phyloP scores from a whole-genome alignment of 768 basidiomycete species.

The Boletellus ananiceps region DNA sequence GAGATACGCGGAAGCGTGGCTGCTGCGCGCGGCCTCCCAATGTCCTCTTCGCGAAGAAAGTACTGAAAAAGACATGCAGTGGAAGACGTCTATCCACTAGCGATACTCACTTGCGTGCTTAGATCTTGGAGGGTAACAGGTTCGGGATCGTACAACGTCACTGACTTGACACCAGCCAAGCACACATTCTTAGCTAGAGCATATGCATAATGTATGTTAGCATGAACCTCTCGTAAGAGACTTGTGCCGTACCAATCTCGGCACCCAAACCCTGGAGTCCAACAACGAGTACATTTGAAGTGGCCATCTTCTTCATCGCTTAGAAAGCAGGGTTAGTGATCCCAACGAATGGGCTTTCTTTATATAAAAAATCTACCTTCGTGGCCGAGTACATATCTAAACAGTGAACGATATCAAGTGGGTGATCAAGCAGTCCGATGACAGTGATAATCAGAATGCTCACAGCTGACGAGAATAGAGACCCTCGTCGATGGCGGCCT shows the following conservation, averaged over 20 bases:
- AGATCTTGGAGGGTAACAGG: slow-evolving; percentile 85
- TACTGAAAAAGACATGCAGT: slow-evolving; percentile 52
- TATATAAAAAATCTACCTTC: slow-evolving; percentile 55
- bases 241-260: slow-evolving; percentile 70
- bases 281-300: slow-evolving; percentile 90
- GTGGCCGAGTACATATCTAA: slow-evolving; percentile 91
- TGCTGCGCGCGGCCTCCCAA: slow-evolving; percentile 84
- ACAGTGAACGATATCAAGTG: slow-evolving; percentile 15
- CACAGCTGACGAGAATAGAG: slow-evolving; percentile 91
- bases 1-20: slow-evolving; percentile 85
- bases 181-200: slow-evolving; percentile 81
- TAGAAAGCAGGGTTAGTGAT: slow-evolving; percentile 17
- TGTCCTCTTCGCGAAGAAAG: slow-evolving; percentile 82
- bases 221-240: slow-evolving; percentile 1
- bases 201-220: slow-evolving; percentile 13
- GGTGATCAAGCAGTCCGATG: slow-evolving; percentile 15
- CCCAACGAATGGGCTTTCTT: background rate
- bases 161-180: slow-evolving; percentile 95
- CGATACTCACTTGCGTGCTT: slow-evolving; percentile 72
- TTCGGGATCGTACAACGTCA: slow-evolving; percentile 92
- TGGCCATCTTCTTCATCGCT: slow-evolving; percentile 99
- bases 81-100: background rate
- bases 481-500: slow-evolving; percentile 86
- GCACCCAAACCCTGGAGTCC: slow-evolving; percentile 90
- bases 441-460: slow-evolving; percentile 32